Base-by-base conservation (phyloP, 2,329 filamentous ascomycete species). In the Tolypocladium nubicola region DNA sequence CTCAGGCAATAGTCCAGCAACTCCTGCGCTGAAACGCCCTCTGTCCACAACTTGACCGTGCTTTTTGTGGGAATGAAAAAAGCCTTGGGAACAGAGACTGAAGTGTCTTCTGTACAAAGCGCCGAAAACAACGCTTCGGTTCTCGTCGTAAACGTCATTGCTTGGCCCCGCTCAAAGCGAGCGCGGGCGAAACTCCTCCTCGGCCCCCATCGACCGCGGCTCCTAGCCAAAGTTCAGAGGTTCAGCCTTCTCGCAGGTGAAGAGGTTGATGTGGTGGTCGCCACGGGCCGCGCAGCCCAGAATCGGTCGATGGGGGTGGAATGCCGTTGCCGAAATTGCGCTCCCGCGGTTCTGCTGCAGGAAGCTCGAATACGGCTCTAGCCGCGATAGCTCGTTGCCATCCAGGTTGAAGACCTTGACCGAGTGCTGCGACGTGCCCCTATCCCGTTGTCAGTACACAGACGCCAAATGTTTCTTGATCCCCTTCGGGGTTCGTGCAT, bases 381-480 rank as follows among this genome's bases (percentile, higher is more conserved):
- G 84, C 23, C 84, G 86, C 7, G 89, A 94, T 53, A 97, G 84
- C 62, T 89, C 83, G 56, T 80, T 80, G 39, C 90, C 90, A 59
- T 88, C 88, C 59, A 94, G 86, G 73, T 96, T 97, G 79, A 94
- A 97, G 23, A 96, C 85, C 72, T 95, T 95, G 66, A 97, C 90
- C 30, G 85, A 82, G 68, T 96, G 92, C 54, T 88, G 83, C 57
- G 91, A 92, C 33, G 91, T 94, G 65, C 94, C 94, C 60, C 91
- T 96, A 65, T 58, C 49, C 55, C 23, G 43, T 21, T 55, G 55
- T 59, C 59, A 58, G 62, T 73, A 63, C 73, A 71, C 30, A 33
- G 19, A 1, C 7, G 30, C 19, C 14, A 10, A 6, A 33, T 11
- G 23, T 35, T 35, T 26, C 37, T 38, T 16, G 59, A 58, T 53